phyloP scores from a whole-genome alignment of 164 flowering plant genomes.

The Echeveria elegans region DNA sequence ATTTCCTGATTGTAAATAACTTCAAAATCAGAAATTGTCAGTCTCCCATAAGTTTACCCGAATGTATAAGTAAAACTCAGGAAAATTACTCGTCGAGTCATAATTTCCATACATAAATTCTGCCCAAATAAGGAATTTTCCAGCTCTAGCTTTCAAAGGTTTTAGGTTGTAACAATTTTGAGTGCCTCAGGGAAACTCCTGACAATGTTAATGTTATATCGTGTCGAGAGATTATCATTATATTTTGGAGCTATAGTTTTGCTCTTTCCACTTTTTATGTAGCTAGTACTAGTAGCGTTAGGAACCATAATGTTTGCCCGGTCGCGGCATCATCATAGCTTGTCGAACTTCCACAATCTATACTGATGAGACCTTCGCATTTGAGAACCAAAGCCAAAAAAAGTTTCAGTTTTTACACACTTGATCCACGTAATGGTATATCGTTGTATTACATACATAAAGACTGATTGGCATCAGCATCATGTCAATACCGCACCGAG shows the following conservation, averaged over 20 bases:
- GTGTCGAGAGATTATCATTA: not conserved
- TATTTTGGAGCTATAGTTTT: not conserved
- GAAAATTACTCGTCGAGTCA: not conserved
- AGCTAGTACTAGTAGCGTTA: constrained; percentile 4
- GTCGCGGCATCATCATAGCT: constrained; percentile 7
- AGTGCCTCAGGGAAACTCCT: constrained; percentile 13
- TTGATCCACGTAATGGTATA: too few species aligned
- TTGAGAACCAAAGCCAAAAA: not conserved
- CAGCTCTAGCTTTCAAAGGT: not conserved
- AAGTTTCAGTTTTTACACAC: not conserved
- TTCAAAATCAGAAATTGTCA: not conserved
- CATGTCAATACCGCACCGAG: too few species aligned
- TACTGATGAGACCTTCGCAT: constrained; percentile 13
- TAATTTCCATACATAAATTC: constrained; percentile 14
- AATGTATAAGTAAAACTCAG: constrained; percentile 14
- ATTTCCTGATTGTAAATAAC: not conserved
- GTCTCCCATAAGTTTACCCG: constrained; percentile 14
- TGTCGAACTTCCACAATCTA: constrained; percentile 9
- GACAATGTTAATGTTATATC: not conserved
- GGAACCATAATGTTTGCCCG: too few species aligned
- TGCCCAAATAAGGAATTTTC: constrained; percentile 6
- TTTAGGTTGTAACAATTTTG: constrained; percentile 11
- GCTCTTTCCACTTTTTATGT: constrained; percentile 7
- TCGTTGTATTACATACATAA: too few species aligned
- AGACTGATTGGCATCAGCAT: too few species aligned